These are phyloP conservation scores for Clausena lansium DNA, from an alignment of 345 rosid genomes.

Conservation along the genomic window DNA sequence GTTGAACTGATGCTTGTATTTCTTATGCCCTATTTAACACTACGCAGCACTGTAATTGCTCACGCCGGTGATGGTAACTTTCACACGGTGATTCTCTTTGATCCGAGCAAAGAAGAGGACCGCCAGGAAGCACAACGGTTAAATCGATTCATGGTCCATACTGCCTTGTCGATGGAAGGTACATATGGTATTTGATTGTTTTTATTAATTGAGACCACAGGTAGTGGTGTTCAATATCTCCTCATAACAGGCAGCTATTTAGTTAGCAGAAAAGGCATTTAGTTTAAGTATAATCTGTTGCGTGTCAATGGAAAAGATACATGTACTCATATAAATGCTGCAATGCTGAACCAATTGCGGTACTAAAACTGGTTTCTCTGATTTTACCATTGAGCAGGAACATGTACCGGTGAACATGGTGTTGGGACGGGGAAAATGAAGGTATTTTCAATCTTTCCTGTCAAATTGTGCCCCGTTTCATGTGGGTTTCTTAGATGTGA, in stretches of 20 bases:
- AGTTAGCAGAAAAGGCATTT: neutral
- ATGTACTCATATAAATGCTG: neutral
- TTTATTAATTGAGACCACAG: neutral
- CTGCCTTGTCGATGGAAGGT: conserved; percentile 90
- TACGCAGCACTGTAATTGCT: conserved; percentile 71
- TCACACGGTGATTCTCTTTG: conserved; percentile 74
- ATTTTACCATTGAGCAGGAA: conserved; percentile 51
- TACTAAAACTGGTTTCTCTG: conserved; percentile 2
- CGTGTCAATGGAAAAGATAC: neutral
- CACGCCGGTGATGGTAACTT: conserved; percentile 98
- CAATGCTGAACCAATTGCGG: conserved; percentile 1
- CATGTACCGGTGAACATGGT: conserved; percentile 96
- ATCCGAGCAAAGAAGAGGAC: conserved; percentile 66
- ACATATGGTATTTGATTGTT: neutral
- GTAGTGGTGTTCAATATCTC: neutral
- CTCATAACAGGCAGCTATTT: neutral
- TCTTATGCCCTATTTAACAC: conserved; percentile 6
- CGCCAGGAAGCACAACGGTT: conserved; percentile 73
- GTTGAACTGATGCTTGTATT: conserved; percentile 1
- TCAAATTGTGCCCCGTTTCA: neutral
- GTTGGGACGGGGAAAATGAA: conserved; percentile 94
- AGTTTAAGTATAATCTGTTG: neutral
- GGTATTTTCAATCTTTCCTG: conserved; percentile 37
- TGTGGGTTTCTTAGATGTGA: neutral
- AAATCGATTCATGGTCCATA: conserved; percentile 71